Base-by-base conservation (phyloP, 371 early-diverging fungal genomes). In the Mucor plumbeus region DNA sequence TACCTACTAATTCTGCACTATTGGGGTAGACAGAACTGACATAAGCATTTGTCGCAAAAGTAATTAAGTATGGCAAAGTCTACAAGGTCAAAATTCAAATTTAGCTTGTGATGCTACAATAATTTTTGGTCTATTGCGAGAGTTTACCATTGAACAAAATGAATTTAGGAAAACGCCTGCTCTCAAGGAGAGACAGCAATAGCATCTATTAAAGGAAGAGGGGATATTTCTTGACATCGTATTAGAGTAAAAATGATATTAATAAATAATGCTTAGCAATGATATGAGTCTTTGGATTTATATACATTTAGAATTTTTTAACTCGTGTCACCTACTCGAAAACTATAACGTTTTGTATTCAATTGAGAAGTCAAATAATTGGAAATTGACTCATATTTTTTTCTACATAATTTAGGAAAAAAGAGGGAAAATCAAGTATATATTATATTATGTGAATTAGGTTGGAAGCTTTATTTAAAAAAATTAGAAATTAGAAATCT, bases 401-500 rank as follows among this genome's bases (percentile, higher is more conserved):
- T 11, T 11, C 38, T 7, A 4, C 38, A n/a, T n/a, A n/a, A n/a
- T 38, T 4, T 1, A 26, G 26, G 26, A 26, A 26, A 3, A 26
- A 26, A 26, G 1, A 26, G 26, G 26, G 26, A 26, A 26, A 26
- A 26, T 26, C 26, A 26, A 26, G 26, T 3, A 26, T 26, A 26
- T 26, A 26, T 26, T 26, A 26, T 26, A 26, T 26, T 26, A 26
- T 26, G 26, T 3, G 26, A 1, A 26, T 26, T 26, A 26, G 3
- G 26, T 26, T 26, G 3, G 26, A 26, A 44, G n/a, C 44, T 44
- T 44, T 44, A 44, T 44, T 26, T 26, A 4, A 38, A 38, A 38
- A 4, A 50, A 48, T n/a, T n/a, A 48, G 17, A 21, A 21, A 9
- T 65, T 70, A 71, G 63, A 71, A 71, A 41, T 71, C 71, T 63